Evolutionary conservation across 169 alveolate genomes (phyloP), one percentile per base, ranked within the genome.

Genomic region (Babesia gibsoni): DNA sequence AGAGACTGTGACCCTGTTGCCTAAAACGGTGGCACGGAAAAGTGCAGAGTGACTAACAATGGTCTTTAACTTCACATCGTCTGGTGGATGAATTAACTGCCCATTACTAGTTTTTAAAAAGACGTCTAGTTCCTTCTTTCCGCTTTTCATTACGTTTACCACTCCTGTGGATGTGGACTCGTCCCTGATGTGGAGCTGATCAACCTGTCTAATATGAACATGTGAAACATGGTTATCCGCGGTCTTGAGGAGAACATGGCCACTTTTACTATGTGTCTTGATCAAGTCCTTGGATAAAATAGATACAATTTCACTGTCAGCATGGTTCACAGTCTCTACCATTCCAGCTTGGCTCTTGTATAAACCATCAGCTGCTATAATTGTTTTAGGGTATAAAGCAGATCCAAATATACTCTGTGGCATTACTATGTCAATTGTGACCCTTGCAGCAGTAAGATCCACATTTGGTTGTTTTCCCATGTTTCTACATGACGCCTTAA

Each of bases 191-290:
- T 52, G 67, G 43, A 66, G 50, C 52, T 52, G 67, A 29, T 37
- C 67, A 16, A 66, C 32, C 33, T 1, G 2, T 7, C 52, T 29
- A 35, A 69, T 52, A 58, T 69, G 68, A 8, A 69, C 70, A 22
- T 69, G 77, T 1, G 67, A 4, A 16, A 66, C 67, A 33, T 66
- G 4, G 56, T 23, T 43, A 33, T 66, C 77, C 20, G 52, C 18
- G 14, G 67, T 66, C 53, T 50, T 66, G 25, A 66, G 32, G 35
- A 66, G 41, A 29, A 66, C 52, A 25, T 69, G 68, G 42, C 81
- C 81, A 1, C 73, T 69, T 14, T 69, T 69, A 18, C 22, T 14
- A 7, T 66, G 57, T 4, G 77, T 66, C 36, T 23, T 30, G 9
- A 69, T 3, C 30, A 56, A 12, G 33, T 56, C 67, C 57, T 45